These are phyloP conservation scores for Sporothrix dimorphospora DNA, from an alignment of 2,329 filamentous ascomycete genomes.

Conservation along the genomic window DNA sequence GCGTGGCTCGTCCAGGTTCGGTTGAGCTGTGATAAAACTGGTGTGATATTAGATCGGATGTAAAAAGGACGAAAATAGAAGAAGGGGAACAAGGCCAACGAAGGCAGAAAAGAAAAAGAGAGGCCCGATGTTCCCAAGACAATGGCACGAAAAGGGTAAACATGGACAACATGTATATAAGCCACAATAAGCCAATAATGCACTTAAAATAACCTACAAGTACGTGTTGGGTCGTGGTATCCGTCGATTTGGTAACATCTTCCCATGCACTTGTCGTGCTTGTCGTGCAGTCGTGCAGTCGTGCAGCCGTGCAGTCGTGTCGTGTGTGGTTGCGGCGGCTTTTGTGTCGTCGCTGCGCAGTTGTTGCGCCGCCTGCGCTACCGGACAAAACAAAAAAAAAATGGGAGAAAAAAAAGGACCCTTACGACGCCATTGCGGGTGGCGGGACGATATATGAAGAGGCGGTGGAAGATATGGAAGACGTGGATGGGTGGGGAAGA, in stretches of 20 bases:
- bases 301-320: not conserved
- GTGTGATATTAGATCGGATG: not conserved
- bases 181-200: not conserved
- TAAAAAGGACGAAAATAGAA: not conserved
- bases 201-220: not conserved
- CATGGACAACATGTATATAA: not conserved
- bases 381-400: not conserved
- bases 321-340: not conserved
- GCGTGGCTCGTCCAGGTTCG: constrained; percentile 15
- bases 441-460: constrained; percentile 1
- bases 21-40: not conserved
- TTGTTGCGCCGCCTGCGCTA: not conserved
- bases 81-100: not conserved
- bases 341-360: not conserved
- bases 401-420: no score
- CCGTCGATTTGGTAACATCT: not conserved
- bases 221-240: not conserved
- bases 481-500: not conserved
- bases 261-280: constrained; percentile 15
- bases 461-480: not conserved
- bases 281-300: not conserved
- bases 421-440: not conserved
- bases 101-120: not conserved
- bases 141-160: not conserved
- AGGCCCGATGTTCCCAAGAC: not conserved